Conservation (phyloP, 2,329 filamentous ascomycete genomes). For the Diaporthe vexans region DNA sequence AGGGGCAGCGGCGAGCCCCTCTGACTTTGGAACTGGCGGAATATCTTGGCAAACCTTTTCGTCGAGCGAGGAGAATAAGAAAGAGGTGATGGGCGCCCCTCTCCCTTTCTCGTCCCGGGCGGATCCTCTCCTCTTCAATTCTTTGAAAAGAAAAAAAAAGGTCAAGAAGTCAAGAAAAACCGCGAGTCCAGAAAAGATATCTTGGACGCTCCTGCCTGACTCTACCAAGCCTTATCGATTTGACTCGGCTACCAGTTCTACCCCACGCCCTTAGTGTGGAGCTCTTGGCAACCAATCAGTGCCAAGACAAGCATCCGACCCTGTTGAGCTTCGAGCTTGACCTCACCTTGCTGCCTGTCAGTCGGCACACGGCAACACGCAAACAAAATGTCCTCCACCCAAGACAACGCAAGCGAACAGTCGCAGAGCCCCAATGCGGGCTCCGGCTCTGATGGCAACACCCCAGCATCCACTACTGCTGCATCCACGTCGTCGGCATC, state of each 20-base stretch:
- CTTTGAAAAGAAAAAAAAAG: not conserved
- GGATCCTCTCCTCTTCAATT: conserved; percentile 30
- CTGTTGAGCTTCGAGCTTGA: conserved; percentile 25
- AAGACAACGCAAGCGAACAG: conserved; percentile 44
- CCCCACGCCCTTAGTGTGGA: conserved; percentile 22
- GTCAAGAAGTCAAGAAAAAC: conserved; percentile 22
- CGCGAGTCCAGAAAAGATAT: not conserved
- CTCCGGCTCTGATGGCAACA: conserved; percentile 66
- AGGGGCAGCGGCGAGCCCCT: conserved; percentile 30
- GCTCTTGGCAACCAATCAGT: conserved; percentile 30
- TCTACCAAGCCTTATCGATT: not conserved
- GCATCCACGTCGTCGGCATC: conserved; percentile 59
- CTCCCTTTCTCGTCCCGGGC: conserved; percentile 24
- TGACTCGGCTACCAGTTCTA: conserved; percentile 9
- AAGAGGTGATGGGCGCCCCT: conserved; percentile 33
- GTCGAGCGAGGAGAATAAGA: conserved; percentile 31
- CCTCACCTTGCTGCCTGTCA: not conserved
- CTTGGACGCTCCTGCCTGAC: conserved; percentile 8
- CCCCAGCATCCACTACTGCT: conserved; percentile 67
- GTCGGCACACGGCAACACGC: conserved; percentile 20
- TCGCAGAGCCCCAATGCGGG: conserved; percentile 58
- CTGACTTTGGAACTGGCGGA: conserved; percentile 30
- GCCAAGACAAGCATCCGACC: conserved; percentile 28
- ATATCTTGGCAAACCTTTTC: conserved; percentile 34
- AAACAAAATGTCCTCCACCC: conserved; percentile 39